Percentiles rank a stretch among this genome's conserved stretches.
phyloP scores from a whole-genome alignment of 106 monocot species.

The Dioscorea alata region DNA sequence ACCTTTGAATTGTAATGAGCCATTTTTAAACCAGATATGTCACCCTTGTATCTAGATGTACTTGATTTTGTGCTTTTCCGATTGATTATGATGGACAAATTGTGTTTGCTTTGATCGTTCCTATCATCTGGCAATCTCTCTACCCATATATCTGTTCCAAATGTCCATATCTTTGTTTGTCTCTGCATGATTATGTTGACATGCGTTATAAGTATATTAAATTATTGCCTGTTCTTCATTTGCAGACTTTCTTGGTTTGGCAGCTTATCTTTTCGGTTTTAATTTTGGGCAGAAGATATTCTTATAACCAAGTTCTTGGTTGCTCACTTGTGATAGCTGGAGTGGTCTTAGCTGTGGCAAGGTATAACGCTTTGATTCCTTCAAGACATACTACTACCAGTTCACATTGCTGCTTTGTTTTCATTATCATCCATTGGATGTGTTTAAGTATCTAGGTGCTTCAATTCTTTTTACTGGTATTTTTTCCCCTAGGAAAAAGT shows the following conservation, averaged over 20 bases:
- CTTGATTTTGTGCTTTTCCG: too few relatives aligned
- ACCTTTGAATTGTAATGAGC: too few relatives aligned
- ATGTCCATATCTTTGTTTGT: too few relatives aligned
- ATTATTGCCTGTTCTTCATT: neutral
- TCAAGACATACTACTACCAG: neutral
- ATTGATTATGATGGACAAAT: too few relatives aligned
- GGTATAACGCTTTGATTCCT: conserved; percentile 34
- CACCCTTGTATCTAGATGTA: too few relatives aligned
- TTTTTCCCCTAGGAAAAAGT: neutral
- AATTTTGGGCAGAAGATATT: conserved; percentile 77
- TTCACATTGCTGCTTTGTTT: neutral
- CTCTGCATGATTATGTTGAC: too few relatives aligned
- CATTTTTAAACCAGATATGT: too few relatives aligned
- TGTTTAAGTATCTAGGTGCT: neutral
- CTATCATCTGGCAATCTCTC: too few relatives aligned
- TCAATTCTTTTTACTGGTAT: neutral
- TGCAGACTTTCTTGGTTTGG: conserved; percentile 96
- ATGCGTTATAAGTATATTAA: too few relatives aligned
- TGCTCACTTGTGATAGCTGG: conserved; percentile 79
- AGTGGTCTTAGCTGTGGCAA: conserved; percentile 73
- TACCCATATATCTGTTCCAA: too few relatives aligned
- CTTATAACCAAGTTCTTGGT: conserved; percentile 63
- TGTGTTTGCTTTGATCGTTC: too few relatives aligned
- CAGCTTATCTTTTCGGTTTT: conserved; percentile 85
- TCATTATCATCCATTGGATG: neutral